Evolutionary conservation across 768 basidiomycete species (phyloP), one percentile per base, ranked within the genome.

Genomic region (Agrocybe pediades): DNA sequence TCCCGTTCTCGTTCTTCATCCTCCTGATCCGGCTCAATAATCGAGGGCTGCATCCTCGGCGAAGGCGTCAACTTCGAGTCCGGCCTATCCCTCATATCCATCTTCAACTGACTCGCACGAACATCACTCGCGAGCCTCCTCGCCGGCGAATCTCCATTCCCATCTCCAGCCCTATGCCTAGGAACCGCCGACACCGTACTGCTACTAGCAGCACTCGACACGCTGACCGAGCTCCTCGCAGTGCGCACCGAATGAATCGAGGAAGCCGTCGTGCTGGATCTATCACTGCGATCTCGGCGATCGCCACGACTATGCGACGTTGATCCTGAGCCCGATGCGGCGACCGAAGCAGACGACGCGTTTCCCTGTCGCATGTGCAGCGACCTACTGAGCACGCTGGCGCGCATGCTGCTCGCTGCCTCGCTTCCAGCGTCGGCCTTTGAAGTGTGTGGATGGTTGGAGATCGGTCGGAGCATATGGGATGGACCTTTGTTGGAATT

Each of bases 41-140:
- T 65, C 6, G 65, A 65, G 9, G 65, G 60, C 29, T 46, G 52
- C 27, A 46, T 54, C 16, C 62, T 50, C 4, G 68, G 49, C 9
- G 63, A 74, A 17, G 87, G 87, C 2, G 86, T 87, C 8, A 90
- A 74, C 62, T 90, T 90, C 5, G 87, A 90, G 58, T 91, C 89
- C 2, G 88, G 88, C 16, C 84, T 68, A 26, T 74, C 71, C 54
- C 74, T 74, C n/a, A 62, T 60, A 44, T 20, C 47, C 29, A 55
- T 62, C 42, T 36, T 36, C 33, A 36, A 36, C 33, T n/a, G 33
- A 36, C 56, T 59, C 25, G 57, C 65, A 25, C 65, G 55, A 9
- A 64, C 60, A 46, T 66, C 61, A 9, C 66, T 53, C 19, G 60
- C 60, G 21, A 68, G 52, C 54, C 51, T 61, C 60, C 57, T 62